Conservation (phyloP, 2,329 filamentous ascomycete genomes). For the Emericellopsis atlantica region DNA sequence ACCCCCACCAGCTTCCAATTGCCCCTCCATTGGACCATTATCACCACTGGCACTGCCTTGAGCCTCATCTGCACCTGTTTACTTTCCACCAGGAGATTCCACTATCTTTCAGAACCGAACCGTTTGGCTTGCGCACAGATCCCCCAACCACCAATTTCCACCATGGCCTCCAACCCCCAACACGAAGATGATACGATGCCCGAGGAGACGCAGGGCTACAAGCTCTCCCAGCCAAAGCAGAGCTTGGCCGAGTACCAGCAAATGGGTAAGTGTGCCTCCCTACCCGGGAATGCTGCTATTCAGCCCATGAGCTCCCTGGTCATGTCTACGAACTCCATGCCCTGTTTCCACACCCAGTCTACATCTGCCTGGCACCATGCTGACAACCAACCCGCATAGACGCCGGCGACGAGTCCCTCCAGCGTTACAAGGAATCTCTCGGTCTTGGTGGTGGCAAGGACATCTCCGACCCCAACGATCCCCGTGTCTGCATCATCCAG, state of each 20-base stretch:
- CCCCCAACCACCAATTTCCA: constrained; percentile 7
- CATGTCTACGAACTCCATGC: no score
- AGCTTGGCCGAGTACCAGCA: constrained; percentile 88
- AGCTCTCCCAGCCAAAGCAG: constrained; percentile 94
- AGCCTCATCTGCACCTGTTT: no score
- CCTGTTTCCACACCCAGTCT: not conserved
- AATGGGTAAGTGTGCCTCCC: constrained; percentile 55
- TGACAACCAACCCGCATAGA: constrained; percentile 23
- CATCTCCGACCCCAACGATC: constrained; percentile 66
- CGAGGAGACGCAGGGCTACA: constrained; percentile 90
- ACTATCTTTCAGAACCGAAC: no score
- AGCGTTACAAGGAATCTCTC: constrained; percentile 95
- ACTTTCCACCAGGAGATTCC: no score
- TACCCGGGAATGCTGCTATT: no score
- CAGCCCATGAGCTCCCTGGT: no score
- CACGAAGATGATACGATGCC: constrained; percentile 71
- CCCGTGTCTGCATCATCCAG: constrained; percentile 85
- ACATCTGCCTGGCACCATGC: not conserved
- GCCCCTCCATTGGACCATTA: no score
- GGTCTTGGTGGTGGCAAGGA: constrained; percentile 66
- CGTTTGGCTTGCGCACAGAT: no score
- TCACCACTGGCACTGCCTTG: no score
- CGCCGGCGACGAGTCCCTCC: constrained; percentile 78
- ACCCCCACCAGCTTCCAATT: no score
- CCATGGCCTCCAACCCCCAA: constrained; percentile 50